Evolutionary conservation across 352 stramenopile genomes (phyloP), one percentile per base, ranked within the genome.

Genomic region (Blastocystis sp.): DNA sequence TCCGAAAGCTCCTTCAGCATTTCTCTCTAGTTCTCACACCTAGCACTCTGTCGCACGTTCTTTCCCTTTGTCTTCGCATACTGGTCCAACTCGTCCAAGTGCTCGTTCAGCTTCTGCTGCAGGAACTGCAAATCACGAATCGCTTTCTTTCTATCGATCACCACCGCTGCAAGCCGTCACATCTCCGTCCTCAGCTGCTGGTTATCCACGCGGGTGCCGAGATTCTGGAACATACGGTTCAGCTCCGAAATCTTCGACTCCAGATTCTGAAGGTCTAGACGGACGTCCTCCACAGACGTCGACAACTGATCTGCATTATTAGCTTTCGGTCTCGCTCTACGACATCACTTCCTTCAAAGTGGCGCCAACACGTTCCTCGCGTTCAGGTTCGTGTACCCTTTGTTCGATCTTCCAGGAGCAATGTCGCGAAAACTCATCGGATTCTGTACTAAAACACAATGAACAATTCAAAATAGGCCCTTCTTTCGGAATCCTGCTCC

Each of bases 41-140:
- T 12, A 76, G 31, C 26, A 41, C 12, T 13, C 16, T 12, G 13
- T 37, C 13, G 9, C 62, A 80, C 63, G 29, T 89, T 70, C 33
- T 89, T 89, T 37, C 24, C 41, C 39, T 89, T 89, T 33, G 79
- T 65, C 29, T 80, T 77, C 19, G 60, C 67, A 66, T 65, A 89
- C 61, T 89, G 63, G 13, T 89, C 79, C 63, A 89, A 55, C 31
- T 89, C 79, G 33, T 89, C 67, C 79, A 89, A 79, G 50, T 89
- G 79, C 50, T 76, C 45, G 24, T 77, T 80, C 37, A 89, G 31
- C n/a, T 89, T 89, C 21, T 69, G 35, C 13, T 65, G 59, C n/a
- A 89, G 26, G 4, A 39, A 50, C 35, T 89, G 31, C 29, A 89
- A 24, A 26, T 89, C 79, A 59, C 79, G 79, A 31, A 89, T 89